Evolutionary conservation across 2,329 filamentous ascomycete species (phyloP), one percentile per base, ranked within the genome.

Genomic region (Microcyclospora tardicrescens): DNA sequence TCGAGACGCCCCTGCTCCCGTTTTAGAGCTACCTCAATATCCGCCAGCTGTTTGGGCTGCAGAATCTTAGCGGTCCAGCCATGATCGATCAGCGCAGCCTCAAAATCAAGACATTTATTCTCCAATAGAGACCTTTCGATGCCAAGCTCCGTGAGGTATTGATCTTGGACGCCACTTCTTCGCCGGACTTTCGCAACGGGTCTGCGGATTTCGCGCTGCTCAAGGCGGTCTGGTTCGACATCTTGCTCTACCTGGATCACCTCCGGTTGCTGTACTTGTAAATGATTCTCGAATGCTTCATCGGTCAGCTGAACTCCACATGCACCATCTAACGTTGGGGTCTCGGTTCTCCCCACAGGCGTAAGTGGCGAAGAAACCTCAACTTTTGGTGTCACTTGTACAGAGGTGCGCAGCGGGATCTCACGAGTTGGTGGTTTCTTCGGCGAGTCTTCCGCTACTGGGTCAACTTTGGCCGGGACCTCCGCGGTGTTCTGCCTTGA

Each of bases 1-100:
- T 95, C 89, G 2, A 89, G 82, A 49, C 85, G 83, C 47, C 86
- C 85, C 41, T 95, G 75, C 57, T 95, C 87, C 44, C 86, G 77
- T 38, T 89, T 84, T 39, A 95, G 72, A 47, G 93, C 85, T 10
- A 74, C 68, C 62, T 87, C 84, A 56, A 95, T 71, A 37, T 84
- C 77, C 36, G 93, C 84, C 39, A 89, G 77, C 43, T 77, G 82
- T 47, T 81, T 79, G 34, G 77, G 69, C 38, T 83, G 77, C 59
- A 85, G 79, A 46, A 84, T 72, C 35, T 80, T 77, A 35, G 81
- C 84, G 15, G 84, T 78, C 85, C 86, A 95, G 28, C 86, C 86
- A 57, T 94, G 84, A 55, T 93, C 84, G 46, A 84, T 79, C 28
- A 95, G 69, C 61, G 85, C 78, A 45, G 78, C 74, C 41, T 89